Conservation (phyloP, 176 grass and related monocot genomes). For the Phyllostachys edulis region DNA sequence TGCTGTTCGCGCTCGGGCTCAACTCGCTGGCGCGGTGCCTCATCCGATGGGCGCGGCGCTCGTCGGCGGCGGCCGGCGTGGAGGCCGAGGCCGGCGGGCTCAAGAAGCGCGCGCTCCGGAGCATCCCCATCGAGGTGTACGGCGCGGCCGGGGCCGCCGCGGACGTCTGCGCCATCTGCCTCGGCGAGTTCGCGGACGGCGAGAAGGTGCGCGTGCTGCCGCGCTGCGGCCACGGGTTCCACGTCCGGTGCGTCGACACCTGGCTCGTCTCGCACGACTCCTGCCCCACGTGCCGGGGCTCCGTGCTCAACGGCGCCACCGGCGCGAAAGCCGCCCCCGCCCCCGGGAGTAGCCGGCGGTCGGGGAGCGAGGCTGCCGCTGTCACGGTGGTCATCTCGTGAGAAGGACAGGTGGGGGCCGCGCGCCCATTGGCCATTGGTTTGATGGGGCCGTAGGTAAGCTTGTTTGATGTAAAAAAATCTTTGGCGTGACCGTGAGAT, state of each 20-base stretch:
- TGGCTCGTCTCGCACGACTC: constrained; percentile 77
- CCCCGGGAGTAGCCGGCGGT: background rate
- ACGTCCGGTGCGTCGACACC: constrained; percentile 81
- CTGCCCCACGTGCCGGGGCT: constrained; percentile 79
- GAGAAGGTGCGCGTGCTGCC: constrained; percentile 83
- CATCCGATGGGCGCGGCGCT: constrained; percentile 57
- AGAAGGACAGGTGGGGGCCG: background rate
- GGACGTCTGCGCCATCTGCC: constrained; percentile 87
- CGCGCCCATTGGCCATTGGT: background rate
- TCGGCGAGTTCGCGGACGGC: constrained; percentile 81
- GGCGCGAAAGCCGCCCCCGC: background rate
- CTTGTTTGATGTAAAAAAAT: constrained; percentile 18
- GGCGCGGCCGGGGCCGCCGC: constrained; percentile 31
- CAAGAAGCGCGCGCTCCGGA: constrained; percentile 58
- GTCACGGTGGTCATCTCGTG: constrained; percentile 45
- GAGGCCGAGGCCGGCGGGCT: constrained; percentile 34
- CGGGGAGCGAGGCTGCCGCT: background rate
- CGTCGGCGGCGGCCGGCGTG: background rate
- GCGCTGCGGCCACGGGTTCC: constrained; percentile 76
- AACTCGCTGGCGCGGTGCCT: constrained; percentile 68
- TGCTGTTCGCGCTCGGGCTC: constrained; percentile 72
- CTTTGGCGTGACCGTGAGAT: constrained; percentile 16
- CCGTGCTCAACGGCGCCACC: constrained; percentile 39
- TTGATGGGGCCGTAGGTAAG: constrained; percentile 18
- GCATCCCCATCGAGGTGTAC: constrained; percentile 76